These are phyloP conservation scores for Kodamaea alishanica DNA, from an alignment of 1,139 yeast genomes.

Conservation along the genomic window DNA sequence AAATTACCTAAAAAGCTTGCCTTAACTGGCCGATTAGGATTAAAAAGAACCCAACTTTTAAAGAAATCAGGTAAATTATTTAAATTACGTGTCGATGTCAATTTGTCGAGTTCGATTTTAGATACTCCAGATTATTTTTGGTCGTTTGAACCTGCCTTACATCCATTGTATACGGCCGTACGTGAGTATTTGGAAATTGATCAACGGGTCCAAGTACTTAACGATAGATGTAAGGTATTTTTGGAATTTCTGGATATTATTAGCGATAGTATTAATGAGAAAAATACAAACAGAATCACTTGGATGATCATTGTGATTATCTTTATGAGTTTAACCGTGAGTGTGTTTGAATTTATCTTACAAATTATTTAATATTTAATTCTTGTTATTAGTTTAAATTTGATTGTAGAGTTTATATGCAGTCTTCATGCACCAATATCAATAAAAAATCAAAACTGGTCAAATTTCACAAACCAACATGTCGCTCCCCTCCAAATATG, in stretches of 20 bases:
- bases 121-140: conserved; percentile 97
- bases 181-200: conserved; percentile 92
- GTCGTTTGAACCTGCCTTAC: conserved; percentile 93
- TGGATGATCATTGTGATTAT: conserved; percentile 86
- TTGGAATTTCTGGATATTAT: conserved; percentile 89
- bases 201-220: conserved; percentile 86
- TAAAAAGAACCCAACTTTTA: conserved; percentile 72
- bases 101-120: conserved; percentile 80
- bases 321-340: conserved; percentile 70
- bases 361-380: conserved; percentile 23
- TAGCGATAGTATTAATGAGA: conserved; percentile 91
- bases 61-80: conserved; percentile 87
- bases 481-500: conserved; percentile 45
- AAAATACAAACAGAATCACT: conserved; percentile 85
- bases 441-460: not conserved
- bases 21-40: conserved; percentile 79
- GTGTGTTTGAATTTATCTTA: conserved; percentile 42
- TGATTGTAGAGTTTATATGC: not conserved
- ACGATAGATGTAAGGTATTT: conserved; percentile 91
- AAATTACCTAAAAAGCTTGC: conserved; percentile 87
- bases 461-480: conserved; percentile 6
- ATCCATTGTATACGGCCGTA: conserved; percentile 85
- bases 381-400: not conserved
- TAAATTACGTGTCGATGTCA: conserved; percentile 89
- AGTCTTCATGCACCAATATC: not conserved